phyloP scores from a whole-genome alignment of 208 protist species.

The Sergeia podlipaevii region DNA sequence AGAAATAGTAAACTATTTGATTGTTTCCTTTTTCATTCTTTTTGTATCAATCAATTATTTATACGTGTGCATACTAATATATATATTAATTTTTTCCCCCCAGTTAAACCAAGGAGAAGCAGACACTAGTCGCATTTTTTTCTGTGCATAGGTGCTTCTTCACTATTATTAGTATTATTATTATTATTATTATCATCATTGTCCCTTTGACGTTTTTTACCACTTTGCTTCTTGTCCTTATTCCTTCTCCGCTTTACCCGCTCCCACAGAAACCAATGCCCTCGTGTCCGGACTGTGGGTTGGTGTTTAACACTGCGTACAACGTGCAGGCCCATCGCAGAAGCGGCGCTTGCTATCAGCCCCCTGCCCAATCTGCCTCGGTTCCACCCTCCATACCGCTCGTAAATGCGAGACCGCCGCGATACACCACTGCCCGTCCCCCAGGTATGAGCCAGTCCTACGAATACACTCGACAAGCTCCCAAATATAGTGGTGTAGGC shows the following conservation, averaged over 20 bases:
- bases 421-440: too few species aligned
- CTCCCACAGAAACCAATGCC: conserved; percentile 22
- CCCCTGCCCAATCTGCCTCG: neutral
- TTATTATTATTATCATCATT: neutral
- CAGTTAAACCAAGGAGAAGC: too few species aligned
- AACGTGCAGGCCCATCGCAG: conserved; percentile 28
- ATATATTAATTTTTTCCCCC: conserved; percentile 11
- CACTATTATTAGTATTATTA: neutral
- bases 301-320: conserved; percentile 32
- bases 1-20: neutral
- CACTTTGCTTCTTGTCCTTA: neutral
- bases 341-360: conserved; percentile 6
- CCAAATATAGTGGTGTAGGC: too few species aligned
- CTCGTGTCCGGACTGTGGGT: conserved; percentile 39
- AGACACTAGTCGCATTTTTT: conserved; percentile 4
- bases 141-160: too few species aligned
- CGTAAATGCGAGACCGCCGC: too few species aligned
- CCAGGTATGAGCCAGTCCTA: too few species aligned
- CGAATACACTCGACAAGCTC: too few species aligned
- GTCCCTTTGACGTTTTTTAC: neutral
- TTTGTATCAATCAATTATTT: neutral
- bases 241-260: neutral
- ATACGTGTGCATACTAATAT: neutral
- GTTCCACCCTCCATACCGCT: too few species aligned
- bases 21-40: conserved; percentile 8